Evolutionary conservation across 2,329 filamentous ascomycete genomes (phyloP).

Genomic region (Huntiella bhutanensis): DNA sequence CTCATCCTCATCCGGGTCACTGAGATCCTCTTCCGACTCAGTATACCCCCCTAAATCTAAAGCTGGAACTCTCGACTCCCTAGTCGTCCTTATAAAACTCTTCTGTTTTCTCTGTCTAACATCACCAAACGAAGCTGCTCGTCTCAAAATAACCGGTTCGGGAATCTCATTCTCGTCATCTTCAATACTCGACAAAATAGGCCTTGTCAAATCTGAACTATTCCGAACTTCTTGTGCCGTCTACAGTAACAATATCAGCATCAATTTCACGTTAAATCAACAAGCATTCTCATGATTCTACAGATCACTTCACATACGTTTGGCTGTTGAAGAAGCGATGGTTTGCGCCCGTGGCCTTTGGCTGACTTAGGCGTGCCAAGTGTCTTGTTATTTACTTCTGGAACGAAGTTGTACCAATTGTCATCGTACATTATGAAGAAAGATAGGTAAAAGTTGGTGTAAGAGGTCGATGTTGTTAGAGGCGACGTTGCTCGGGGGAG

Average conservation of each 20-base stretch:
- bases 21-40: slow-evolving; percentile 5
- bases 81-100: slow-evolving; percentile 4
- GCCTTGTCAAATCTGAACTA: slow-evolving; percentile 6
- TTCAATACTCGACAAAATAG: slow-evolving; percentile 12
- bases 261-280: not conserved
- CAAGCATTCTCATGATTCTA: not conserved
- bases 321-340: slow-evolving; percentile 49
- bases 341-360: slow-evolving; percentile 38
- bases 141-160: slow-evolving; percentile 41
- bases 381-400: slow-evolving; percentile 36
- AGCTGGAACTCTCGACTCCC: slow-evolving; percentile 5
- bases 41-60: slow-evolving; percentile 6
- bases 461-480: slow-evolving; percentile 4
- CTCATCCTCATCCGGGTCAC: slow-evolving; percentile 31
- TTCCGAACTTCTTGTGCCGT: not conserved
- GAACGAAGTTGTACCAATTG: slow-evolving; percentile 64
- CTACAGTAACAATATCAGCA: not conserved
- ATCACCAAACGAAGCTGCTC: slow-evolving; percentile 41
- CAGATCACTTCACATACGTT: slow-evolving; percentile 28
- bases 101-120: not conserved
- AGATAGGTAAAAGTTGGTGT: not conserved
- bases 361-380: slow-evolving; percentile 13
- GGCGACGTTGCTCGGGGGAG: slow-evolving; percentile 9
- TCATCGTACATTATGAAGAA: slow-evolving; percentile 53
- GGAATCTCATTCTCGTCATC: slow-evolving; percentile 41